phyloP scores from a whole-genome alignment of 129 eudicot species.

The Arctium lappa region DNA sequence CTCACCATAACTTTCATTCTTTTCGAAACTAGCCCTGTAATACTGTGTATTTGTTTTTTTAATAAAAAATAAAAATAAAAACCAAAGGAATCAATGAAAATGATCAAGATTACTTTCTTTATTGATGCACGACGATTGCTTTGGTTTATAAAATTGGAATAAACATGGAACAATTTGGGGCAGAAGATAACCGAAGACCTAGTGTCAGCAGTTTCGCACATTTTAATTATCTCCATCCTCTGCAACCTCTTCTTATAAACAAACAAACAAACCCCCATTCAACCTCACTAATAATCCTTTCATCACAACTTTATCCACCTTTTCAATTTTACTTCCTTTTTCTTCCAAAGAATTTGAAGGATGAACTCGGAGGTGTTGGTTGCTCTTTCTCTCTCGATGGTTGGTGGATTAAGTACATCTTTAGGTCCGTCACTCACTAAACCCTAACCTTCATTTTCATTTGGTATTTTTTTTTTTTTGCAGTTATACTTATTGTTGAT shows the following conservation, averaged over 20 bases:
- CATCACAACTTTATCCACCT: not conserved
- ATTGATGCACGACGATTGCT: not conserved
- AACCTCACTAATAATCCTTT: not conserved
- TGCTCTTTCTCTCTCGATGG: slow-evolving; percentile 82
- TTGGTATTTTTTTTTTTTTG: not conserved
- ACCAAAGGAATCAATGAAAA: not conserved
- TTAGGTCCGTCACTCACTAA: slow-evolving; percentile 48
- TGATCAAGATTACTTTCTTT: not conserved
- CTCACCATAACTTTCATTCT: no score
- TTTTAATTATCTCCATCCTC: slow-evolving; percentile 6
- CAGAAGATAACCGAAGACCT: slow-evolving; percentile 24
- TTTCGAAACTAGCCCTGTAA: no score
- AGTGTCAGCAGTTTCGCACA: slow-evolving; percentile 29
- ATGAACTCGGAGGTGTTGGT: slow-evolving; percentile 90
- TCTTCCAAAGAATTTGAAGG: slow-evolving; percentile 12
- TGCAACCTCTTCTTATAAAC: not conserved
- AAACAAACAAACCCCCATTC: not conserved
- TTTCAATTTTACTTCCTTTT: not conserved
- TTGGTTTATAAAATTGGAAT: slow-evolving; percentile 27
- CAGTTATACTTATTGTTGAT: not conserved
- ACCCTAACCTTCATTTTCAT: not conserved
- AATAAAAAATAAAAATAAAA: no score
- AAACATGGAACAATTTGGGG: slow-evolving; percentile 20
- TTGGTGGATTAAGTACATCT: slow-evolving; percentile 93
- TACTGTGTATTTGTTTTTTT: no score